phyloP scores from a whole-genome alignment of 2,329 filamentous ascomycete species.

The Chalaropsis ovoidea region DNA sequence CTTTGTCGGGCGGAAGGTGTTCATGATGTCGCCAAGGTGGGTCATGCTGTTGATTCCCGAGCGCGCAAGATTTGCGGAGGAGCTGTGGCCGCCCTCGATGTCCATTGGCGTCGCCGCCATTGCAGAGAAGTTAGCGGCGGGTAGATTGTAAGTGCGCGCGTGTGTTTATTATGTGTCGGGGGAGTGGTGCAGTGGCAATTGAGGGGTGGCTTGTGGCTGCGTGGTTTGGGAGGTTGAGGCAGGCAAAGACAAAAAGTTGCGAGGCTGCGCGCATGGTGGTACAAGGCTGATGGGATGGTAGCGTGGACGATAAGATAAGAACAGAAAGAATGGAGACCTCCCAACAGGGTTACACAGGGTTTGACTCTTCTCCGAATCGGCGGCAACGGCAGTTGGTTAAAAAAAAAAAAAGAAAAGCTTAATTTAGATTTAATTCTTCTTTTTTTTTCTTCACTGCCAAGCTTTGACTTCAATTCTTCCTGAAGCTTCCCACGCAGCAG shows the following conservation, averaged over 20 bases:
- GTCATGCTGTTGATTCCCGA: constrained; percentile 43
- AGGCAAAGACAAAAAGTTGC: not conserved
- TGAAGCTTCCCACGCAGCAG: not conserved
- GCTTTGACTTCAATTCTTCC: not conserved
- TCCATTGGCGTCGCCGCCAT: constrained; percentile 52
- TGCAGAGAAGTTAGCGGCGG: not conserved
- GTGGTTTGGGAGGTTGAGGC: not conserved
- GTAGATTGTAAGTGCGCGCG: not conserved
- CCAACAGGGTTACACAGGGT: not conserved
- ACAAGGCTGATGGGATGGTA: not conserved
- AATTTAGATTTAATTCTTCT: not conserved
- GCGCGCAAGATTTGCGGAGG: constrained; percentile 43
- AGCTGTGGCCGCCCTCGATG: constrained; percentile 39
- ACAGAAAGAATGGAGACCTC: not conserved
- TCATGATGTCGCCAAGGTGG: constrained; percentile 67
- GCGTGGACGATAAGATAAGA: constrained; percentile 4
- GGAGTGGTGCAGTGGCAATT: not conserved
- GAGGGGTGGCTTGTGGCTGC: not conserved
- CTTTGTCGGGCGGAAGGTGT: constrained; percentile 68
- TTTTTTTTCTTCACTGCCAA: not conserved
- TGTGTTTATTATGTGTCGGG: not conserved
- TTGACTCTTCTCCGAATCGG: not conserved
- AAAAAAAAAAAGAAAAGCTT: constrained; percentile 1
- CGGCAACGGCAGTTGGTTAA: not conserved
- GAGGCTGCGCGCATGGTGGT: constrained; percentile 6